Base-by-base conservation (phyloP, 1,284 basidiomycete species). In the Tylopilus orsonianus region DNA sequence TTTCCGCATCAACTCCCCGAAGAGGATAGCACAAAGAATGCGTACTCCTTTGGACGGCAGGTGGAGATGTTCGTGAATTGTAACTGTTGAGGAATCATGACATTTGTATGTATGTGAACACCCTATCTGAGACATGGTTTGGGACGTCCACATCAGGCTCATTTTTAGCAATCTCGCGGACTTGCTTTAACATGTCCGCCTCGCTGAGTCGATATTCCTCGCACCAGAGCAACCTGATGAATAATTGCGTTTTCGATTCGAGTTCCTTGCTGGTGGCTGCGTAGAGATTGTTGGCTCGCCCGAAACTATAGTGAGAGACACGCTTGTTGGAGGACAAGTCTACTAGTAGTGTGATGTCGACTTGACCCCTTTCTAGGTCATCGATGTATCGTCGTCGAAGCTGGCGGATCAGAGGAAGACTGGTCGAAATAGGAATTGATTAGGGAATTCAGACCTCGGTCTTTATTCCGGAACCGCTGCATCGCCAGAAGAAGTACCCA, bases 401-500 rank as follows among this genome's bases (percentile, higher is more conserved):
- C 2, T 2, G 3, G n/a, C n/a, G n/a, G n/a, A n/a, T n/a, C n/a
- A n/a, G n/a, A 7, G 13, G 18, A n/a, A 23, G 38, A 26, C 19
- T 43, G 10, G 1, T 22, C 37, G 9, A 56, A 53, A n/a, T 40
- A 0, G 2, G 51, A 23, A 24, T 57, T 43, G 6, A 52, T 9
- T 0, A 9, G 7, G 5, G 32, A 46, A 48, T 52, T 52, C 22
- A 67, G 36, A 12, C 68, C 67, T 65, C 65, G 69, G 36, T 69
- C 51, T 10, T 32, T 32, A 5, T 53, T 42, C 2, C 50, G 26
- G 50, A 71, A 68, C 2, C 62, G 59, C 47, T 71, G 63, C 32
- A 69, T 58, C 2, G 48, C 49, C 13, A 67, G 41, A 8, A 71
- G 59, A 3, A 72, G 53, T 1, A 65, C 54, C 0, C 68, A 51